These are phyloP conservation scores for Cyclaneusma minus DNA, from an alignment of 2,329 filamentous ascomycete species.

Conservation along the genomic window DNA sequence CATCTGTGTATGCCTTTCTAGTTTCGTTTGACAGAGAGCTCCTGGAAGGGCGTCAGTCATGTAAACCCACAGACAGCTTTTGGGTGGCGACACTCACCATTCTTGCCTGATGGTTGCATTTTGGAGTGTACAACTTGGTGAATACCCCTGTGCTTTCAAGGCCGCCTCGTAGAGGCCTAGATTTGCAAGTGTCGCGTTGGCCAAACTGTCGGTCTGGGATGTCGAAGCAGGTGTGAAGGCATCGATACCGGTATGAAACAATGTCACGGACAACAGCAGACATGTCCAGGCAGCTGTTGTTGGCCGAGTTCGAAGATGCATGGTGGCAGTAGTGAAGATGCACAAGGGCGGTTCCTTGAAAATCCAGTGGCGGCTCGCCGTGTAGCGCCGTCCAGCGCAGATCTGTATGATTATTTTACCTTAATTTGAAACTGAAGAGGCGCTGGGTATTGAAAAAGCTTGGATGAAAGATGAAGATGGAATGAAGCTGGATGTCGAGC, in stretches of 20 bases:
- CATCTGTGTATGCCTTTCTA: conserved; percentile 19
- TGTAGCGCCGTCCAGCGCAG: no score
- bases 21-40: conserved; percentile 7
- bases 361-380: no score
- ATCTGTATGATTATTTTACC: no score
- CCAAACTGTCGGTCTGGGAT: conserved; percentile 17
- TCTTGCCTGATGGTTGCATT: conserved; percentile 25
- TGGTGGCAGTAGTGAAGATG: no score
- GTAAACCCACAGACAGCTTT: background rate
- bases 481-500: no score
- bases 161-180: conserved; percentile 15
- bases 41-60: conserved; percentile 7
- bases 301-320: conserved; percentile 6
- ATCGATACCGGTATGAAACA: no score
- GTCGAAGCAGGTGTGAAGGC: conserved; percentile 10
- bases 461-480: no score
- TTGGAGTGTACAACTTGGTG: conserved; percentile 18
- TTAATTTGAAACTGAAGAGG: no score
- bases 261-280: conserved; percentile 7
- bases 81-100: conserved; percentile 19
- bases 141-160: conserved; percentile 3
- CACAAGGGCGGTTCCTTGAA: no score
- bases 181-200: conserved; percentile 19
- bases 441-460: no score
- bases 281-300: conserved; percentile 8